phyloP scores from a whole-genome alignment of 2,329 filamentous ascomycete species.

The Epichloe typhina region DNA sequence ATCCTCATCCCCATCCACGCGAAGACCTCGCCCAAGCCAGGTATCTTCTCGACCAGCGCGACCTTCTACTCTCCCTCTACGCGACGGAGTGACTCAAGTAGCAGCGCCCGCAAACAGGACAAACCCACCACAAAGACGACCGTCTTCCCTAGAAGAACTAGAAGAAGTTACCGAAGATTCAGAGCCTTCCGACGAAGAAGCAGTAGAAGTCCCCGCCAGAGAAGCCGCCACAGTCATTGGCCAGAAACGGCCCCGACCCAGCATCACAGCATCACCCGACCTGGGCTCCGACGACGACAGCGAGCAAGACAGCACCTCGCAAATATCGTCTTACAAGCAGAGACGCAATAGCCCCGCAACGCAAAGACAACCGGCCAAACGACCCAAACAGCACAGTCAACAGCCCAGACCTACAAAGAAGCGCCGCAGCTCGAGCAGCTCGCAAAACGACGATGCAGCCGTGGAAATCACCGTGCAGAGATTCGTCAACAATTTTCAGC shows the following conservation, averaged over 20 bases:
- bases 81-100: neutral
- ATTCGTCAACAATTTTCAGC: conserved; percentile 35
- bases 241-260: conserved; percentile 29
- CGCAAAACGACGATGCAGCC: conserved; percentile 13
- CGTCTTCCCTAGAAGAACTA: neutral
- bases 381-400: conserved; percentile 3
- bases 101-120: neutral
- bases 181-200: conserved; percentile 19
- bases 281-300: conserved; percentile 23
- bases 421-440: conserved; percentile 11
- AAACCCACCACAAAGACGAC: neutral
- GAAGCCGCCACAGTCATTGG: conserved; percentile 30
- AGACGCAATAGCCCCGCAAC: conserved; percentile 26
- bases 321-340: neutral
- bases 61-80: neutral
- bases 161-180: conserved; percentile 1
- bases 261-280: conserved; percentile 26
- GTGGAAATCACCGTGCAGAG: conserved; percentile 49
- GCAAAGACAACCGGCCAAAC: conserved; percentile 24
- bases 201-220: conserved; percentile 29
- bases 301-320: conserved; percentile 7
- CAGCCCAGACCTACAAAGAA: conserved; percentile 11
- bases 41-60: conserved; percentile 3
- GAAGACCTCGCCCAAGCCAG: conserved; percentile 26
- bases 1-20: conserved; percentile 29